Conservation (phyloP, 208 protist species). For the Trypanosomatidae sp. region DNA sequence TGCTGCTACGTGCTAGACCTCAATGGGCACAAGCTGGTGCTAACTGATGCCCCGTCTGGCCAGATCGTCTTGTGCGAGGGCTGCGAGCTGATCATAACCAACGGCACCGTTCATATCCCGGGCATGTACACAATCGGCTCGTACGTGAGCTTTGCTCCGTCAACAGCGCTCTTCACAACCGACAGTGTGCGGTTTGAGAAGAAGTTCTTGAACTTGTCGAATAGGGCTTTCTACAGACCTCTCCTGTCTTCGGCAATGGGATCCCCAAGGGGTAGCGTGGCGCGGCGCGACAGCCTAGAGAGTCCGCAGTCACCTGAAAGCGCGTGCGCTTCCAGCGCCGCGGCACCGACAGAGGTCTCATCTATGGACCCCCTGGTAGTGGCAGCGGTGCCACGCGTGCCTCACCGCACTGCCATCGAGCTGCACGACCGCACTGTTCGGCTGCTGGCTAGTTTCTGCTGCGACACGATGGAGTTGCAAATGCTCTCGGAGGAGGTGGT, state of each 20-base stretch:
- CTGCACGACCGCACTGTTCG: slow-evolving; percentile 32
- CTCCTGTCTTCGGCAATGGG: slow-evolving; percentile 11
- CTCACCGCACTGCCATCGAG: slow-evolving; percentile 8
- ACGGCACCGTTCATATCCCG: slow-evolving; percentile 79
- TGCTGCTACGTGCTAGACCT: slow-evolving; percentile 82
- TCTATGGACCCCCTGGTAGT: slow-evolving; percentile 2
- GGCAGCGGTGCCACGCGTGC: background rate
- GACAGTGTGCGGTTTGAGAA: slow-evolving; percentile 66
- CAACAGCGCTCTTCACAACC: slow-evolving; percentile 57
- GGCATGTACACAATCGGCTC: slow-evolving; percentile 83
- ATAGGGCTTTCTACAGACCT: slow-evolving; percentile 26
- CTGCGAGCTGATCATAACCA: slow-evolving; percentile 84
- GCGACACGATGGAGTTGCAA: slow-evolving; percentile 38
- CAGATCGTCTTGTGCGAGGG: slow-evolving; percentile 76
- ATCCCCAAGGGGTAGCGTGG: background rate
- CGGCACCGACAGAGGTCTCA: slow-evolving; percentile 4
- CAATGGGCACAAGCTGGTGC: slow-evolving; percentile 51
- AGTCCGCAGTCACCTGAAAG: slow-evolving; percentile 13
- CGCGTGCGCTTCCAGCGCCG: slow-evolving; percentile 2
- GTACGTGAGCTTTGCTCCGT: slow-evolving; percentile 77
- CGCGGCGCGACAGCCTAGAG: background rate
- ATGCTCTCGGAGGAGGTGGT: slow-evolving; percentile 74
- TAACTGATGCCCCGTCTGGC: slow-evolving; percentile 49
- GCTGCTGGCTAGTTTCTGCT: slow-evolving; percentile 39
- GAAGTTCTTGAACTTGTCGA: slow-evolving; percentile 39